These are phyloP conservation scores for Bonia amplexicaulis DNA, from an alignment of 176 grass and related monocot species.

Conservation along the genomic window DNA sequence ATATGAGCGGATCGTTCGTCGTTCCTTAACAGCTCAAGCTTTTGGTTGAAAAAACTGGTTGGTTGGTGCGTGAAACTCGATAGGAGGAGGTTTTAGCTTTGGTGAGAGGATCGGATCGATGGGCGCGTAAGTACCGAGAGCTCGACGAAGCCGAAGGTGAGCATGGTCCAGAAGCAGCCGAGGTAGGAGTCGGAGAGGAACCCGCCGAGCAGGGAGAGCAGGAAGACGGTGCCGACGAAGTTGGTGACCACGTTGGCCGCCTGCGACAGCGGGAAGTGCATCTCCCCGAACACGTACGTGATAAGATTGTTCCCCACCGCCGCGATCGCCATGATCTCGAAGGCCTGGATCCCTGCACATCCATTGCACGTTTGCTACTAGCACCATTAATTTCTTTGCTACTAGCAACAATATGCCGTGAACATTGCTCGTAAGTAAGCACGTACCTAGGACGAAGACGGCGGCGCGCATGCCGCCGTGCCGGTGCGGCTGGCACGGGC, in stretches of 20 bases:
- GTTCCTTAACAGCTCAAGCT: not conserved
- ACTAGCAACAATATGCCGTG: not conserved
- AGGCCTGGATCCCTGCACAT: conserved; percentile 72
- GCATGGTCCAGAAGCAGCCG: conserved; percentile 94
- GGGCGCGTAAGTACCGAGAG: conserved; percentile 51
- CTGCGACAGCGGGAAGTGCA: conserved; percentile 84
- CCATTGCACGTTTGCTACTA: not conserved
- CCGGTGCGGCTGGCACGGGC: conserved; percentile 48
- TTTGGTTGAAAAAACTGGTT: not conserved
- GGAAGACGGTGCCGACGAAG: conserved; percentile 94
- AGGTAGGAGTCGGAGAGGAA: conserved; percentile 97
- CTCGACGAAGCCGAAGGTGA: conserved; percentile 96
- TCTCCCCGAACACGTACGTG: conserved; percentile 98
- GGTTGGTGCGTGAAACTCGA: not conserved
- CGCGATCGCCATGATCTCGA: conserved; percentile 98
- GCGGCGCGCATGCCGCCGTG: conserved; percentile 91
- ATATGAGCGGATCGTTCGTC: not conserved
- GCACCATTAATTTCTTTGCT: not conserved
- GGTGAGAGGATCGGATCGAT: not conserved
- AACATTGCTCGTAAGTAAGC: not conserved
- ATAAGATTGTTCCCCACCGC: conserved; percentile 97
- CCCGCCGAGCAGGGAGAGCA: conserved; percentile 76
- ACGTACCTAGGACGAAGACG: conserved; percentile 77
- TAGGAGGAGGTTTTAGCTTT: not conserved
- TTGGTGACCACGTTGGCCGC: conserved; percentile 90